Percentiles rank a stretch among this genome's conserved stretches.
These are phyloP conservation scores for Penicillium sp. DNA, from an alignment of 2,329 filamentous ascomycete species.

Conservation along the genomic window DNA sequence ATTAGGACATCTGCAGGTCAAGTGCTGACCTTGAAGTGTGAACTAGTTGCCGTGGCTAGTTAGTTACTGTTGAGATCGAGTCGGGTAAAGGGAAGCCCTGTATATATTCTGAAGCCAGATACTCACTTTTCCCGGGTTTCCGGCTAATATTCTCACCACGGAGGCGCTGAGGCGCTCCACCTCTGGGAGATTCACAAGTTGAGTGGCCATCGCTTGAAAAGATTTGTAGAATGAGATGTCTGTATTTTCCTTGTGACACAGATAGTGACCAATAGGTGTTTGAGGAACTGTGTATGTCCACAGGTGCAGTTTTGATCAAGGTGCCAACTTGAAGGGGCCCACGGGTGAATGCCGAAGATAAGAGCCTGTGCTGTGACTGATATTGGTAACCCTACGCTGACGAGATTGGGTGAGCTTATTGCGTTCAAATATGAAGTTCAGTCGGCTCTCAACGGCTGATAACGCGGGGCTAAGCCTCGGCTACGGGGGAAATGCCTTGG, in stretches of 20 bases:
- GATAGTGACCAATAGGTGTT: too few relatives aligned
- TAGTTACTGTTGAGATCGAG: constrained; percentile 3
- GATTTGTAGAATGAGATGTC: too few relatives aligned
- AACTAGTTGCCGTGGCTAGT: constrained; percentile 42
- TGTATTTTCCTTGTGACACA: too few relatives aligned
- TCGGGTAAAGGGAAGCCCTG: background rate
- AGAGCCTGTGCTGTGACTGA: background rate
- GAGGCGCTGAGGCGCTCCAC: constrained; percentile 76
- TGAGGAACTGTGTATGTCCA: too few relatives aligned
- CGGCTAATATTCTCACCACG: constrained; percentile 82
- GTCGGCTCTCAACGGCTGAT: background rate
- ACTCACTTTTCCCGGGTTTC: constrained; percentile 80
- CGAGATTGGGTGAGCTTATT: background rate
- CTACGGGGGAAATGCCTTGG: background rate
- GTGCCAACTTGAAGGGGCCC: too few relatives aligned
- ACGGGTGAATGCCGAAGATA: too few relatives aligned
- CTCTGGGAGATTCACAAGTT: constrained; percentile 67
- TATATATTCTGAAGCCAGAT: background rate
- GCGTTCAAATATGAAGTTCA: constrained; percentile 1
- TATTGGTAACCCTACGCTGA: background rate
- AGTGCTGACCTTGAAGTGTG: constrained; percentile 57
- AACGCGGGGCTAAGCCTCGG: constrained; percentile 22
- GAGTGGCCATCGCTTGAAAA: constrained; percentile 55
- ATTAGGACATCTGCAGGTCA: background rate
- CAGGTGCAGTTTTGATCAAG: too few relatives aligned